These are phyloP conservation scores for Ophiocytium majus DNA, from an alignment of 352 stramenopile genomes.

Conservation along the genomic window DNA sequence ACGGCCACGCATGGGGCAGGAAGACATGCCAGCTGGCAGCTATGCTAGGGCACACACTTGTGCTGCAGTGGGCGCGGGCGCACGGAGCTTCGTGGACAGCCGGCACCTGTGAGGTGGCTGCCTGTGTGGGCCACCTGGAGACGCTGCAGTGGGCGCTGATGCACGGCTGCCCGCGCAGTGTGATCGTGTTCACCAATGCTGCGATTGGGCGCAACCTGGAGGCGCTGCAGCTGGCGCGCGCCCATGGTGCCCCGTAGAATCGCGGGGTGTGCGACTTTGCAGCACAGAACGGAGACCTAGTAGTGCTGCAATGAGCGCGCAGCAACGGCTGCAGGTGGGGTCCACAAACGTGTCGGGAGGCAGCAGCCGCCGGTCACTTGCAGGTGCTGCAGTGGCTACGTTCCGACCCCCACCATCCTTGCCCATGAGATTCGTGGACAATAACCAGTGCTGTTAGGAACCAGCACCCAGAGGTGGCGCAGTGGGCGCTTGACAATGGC, in stretches of 20 bases:
- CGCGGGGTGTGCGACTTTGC: neutral
- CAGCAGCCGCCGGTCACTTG: neutral
- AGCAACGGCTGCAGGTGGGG: constrained; percentile 24
- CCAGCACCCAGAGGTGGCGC: constrained; percentile 15
- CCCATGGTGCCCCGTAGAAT: constrained; percentile 27
- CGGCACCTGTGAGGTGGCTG: constrained; percentile 19
- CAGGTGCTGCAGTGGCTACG: constrained; percentile 18
- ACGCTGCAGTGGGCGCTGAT: constrained; percentile 15
- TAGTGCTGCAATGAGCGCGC: constrained; percentile 19
- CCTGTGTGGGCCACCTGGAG: constrained; percentile 17
- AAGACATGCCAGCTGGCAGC: too few relatives aligned
- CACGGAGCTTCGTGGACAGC: constrained; percentile 17
- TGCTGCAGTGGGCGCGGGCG: constrained; percentile 4
- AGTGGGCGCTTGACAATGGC: constrained; percentile 12
- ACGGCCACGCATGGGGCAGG: neutral
- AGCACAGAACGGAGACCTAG: constrained; percentile 6
- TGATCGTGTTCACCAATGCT: neutral
- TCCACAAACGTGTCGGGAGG: constrained; percentile 1
- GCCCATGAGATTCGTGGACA: constrained; percentile 24
- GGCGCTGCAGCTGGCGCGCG: constrained; percentile 19
- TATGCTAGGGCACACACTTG: neutral
- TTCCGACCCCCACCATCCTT: neutral
- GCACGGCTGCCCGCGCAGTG: constrained; percentile 3
- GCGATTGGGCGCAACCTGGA: neutral
- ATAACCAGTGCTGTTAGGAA: constrained; percentile 18